A percentile compares a stretch with the other conserved stretches of the same genome.
These are phyloP conservation scores for Carex myosuroides DNA, from an alignment of 176 grass and related monocot genomes.

Conservation along the genomic window DNA sequence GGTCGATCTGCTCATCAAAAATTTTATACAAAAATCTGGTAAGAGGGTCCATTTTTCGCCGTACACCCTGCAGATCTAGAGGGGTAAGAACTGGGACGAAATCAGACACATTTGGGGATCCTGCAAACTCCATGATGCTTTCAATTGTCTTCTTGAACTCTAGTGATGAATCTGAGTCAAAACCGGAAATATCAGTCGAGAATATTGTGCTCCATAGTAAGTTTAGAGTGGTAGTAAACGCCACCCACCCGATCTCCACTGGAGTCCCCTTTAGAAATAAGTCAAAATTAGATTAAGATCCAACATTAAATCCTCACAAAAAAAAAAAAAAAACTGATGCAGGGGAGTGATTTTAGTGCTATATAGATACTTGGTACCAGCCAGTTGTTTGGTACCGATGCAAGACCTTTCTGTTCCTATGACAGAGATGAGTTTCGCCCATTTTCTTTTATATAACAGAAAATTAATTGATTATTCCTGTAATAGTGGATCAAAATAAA, in stretches of 20 bases:
- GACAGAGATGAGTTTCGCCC: too few relatives aligned
- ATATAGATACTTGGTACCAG: background rate
- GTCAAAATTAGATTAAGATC: background rate
- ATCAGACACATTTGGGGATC: slow-evolving; percentile 23
- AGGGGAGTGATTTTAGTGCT: background rate
- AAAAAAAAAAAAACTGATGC: background rate
- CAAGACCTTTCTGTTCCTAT: too few relatives aligned
- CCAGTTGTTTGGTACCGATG: too few relatives aligned
- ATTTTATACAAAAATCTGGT: background rate
- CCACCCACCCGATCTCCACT: background rate
- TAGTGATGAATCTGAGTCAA: slow-evolving; percentile 27
- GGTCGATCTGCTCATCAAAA: slow-evolving; percentile 39
- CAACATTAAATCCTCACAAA: background rate
- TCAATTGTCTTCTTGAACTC: slow-evolving; percentile 22
- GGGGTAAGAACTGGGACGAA: background rate
- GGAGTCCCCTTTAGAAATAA: background rate
- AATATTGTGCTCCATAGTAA: slow-evolving; percentile 18
- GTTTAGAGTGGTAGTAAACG: background rate
- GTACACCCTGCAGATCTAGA: slow-evolving; percentile 36
- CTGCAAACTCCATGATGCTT: slow-evolving; percentile 21
- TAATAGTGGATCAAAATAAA: too few relatives aligned
- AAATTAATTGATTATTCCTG: too few relatives aligned
- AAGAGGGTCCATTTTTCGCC: background rate
- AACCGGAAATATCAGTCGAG: background rate
- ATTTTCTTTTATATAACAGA: too few relatives aligned